Base-by-base conservation (phyloP, 2,329 filamentous ascomycete species). In the Corniculantispora saksenae region DNA sequence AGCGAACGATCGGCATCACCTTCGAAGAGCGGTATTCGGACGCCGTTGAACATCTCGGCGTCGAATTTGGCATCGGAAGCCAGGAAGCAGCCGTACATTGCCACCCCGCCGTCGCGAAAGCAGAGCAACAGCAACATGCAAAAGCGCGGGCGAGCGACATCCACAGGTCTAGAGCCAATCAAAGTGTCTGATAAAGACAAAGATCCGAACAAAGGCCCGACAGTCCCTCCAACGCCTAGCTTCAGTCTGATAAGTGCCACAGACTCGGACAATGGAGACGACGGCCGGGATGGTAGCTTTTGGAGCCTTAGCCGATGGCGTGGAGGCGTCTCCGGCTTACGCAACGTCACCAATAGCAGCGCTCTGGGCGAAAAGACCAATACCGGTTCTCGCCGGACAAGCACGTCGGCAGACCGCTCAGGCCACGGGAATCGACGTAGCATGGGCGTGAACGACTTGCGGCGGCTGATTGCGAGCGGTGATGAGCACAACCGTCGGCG, bases 291-390 rank as follows among this genome's bases (percentile, higher is more conserved):
- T 9, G 73, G 76, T 68, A 27, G 81, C 12, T 88, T 89, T 71
- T 89, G 86, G 86, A 87, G 85, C 66, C 71, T 86, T 23, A 81
- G 80, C 43, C 79, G 83, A 25, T 88, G 85, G 86, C 81, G 79
- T 59, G 78, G 78, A 6, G 69, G 70, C 3, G 75, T 82, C 3
- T 73, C 80, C 3, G 72, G 74, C 0, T 70, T 79, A 17, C 75
- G 73, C 62, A 70, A 75, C 61, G 72, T 73, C 17, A 70, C 68
- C 1, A 72, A 66, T 40, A 69, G 70, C 17, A 72, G 66, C 29
- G 51, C 73, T 7, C 69, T 71, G 3, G 69, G 23, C 10, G 68
- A 10, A 67, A 70, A 25, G 59, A 54, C 38, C 67, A 59, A 19
- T 66, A 67, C 50, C 59, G 61, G 17, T 69, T 63, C 61, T 3